Conservation (phyloP, 805 yeast genomes). For the Lipomyces mesembrius region DNA sequence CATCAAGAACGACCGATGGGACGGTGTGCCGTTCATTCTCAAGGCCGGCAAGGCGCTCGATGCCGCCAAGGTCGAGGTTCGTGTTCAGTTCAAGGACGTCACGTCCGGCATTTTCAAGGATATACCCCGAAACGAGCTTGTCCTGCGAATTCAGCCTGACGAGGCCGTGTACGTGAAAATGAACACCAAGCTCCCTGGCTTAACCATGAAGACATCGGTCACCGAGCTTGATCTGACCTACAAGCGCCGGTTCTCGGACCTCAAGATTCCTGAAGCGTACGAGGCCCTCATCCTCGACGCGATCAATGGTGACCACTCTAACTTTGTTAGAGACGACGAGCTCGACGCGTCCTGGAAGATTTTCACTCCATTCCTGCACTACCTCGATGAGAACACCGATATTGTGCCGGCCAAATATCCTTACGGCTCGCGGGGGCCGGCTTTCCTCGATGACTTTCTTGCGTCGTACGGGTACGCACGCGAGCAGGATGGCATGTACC, state of each 20-base stretch:
- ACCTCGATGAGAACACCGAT: slow-evolving; percentile 71
- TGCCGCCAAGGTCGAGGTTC: slow-evolving; percentile 91
- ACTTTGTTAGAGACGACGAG: slow-evolving; percentile 97
- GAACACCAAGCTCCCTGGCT: slow-evolving; percentile 92
- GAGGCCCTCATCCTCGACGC: slow-evolving; percentile 94
- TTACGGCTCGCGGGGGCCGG: slow-evolving; percentile 93
- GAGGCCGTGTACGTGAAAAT: slow-evolving; percentile 93
- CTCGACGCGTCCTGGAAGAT: slow-evolving; percentile 90
- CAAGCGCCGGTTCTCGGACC: slow-evolving; percentile 75
- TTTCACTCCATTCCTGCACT: slow-evolving; percentile 87
- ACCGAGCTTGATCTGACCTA: slow-evolving; percentile 93
- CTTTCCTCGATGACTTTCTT: slow-evolving; percentile 63
- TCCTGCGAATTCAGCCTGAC: slow-evolving; percentile 90
- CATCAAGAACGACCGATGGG: slow-evolving; percentile 95
- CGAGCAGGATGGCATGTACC: slow-evolving; percentile 66
- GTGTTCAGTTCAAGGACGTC: slow-evolving; percentile 88
- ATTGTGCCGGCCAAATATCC: slow-evolving; percentile 73
- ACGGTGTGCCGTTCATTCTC: slow-evolving; percentile 93
- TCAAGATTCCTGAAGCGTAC: slow-evolving; percentile 97
- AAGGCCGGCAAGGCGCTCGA: slow-evolving; percentile 96
- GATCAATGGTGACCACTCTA: slow-evolving; percentile 89
- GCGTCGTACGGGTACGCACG: slow-evolving; percentile 73
- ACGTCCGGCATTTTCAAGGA: slow-evolving; percentile 79
- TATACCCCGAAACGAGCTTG: slow-evolving; percentile 89
- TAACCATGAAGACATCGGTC: slow-evolving; percentile 76